Conservation (phyloP, 805 yeast species). For the Monosporozyma siamensis region DNA sequence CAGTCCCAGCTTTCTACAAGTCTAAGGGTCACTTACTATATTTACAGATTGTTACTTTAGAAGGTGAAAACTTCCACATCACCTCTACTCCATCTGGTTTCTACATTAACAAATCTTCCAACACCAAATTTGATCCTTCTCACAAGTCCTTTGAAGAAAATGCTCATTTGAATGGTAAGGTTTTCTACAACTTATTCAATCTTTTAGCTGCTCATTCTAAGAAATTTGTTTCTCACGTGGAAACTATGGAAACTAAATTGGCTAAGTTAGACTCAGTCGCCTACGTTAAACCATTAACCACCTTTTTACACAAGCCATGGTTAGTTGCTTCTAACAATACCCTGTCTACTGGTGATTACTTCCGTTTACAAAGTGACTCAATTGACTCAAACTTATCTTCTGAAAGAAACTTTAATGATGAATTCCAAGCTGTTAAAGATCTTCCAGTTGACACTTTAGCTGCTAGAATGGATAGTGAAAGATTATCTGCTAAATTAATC, state of each 20-base stretch:
- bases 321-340: constrained; percentile 31
- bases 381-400: constrained; percentile 20
- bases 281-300: constrained; percentile 52
- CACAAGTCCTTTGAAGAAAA: constrained; percentile 24
- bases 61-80: constrained; percentile 68
- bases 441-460: constrained; percentile 48
- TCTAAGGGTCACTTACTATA: constrained; percentile 75
- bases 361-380: constrained; percentile 44
- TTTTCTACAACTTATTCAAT: constrained; percentile 42
- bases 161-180: constrained; percentile 12
- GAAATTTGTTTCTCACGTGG: constrained; percentile 43
- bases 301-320: constrained; percentile 71
- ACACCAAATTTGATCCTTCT: constrained; percentile 60
- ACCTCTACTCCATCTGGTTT: constrained; percentile 78
- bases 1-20: constrained; percentile 58
- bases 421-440: constrained; percentile 74
- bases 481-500: constrained; percentile 57
- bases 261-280: constrained; percentile 41
- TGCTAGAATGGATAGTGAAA: constrained; percentile 69
- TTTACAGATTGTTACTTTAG: constrained; percentile 65
- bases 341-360: constrained; percentile 41
- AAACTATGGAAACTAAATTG: constrained; percentile 40
- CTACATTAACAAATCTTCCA: constrained; percentile 61
- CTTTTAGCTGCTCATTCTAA: constrained; percentile 62
- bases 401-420: constrained; percentile 82